Base-by-base conservation (phyloP, 1,139 yeast genomes). In the Saccharomyces hybrid region DNA sequence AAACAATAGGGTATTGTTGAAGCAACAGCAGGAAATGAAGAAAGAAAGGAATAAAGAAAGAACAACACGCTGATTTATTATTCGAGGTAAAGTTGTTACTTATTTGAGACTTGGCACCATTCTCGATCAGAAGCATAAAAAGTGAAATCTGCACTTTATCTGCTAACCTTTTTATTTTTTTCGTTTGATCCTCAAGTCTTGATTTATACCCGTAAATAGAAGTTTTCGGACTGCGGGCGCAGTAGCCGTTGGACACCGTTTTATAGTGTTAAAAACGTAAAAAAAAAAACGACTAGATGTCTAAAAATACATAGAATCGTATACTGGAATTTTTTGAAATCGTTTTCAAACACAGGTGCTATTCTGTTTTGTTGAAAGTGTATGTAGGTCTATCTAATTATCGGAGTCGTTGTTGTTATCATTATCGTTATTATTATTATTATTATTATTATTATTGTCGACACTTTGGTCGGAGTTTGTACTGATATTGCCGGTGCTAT, bases 241-340 rank as follows among this genome's bases (percentile, higher is more conserved):
- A 38, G 44, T 20, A 38, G 44, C 44, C 44, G 5, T 38, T 38
- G 25, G 11, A 13, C 25, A 13, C 23, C 23, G 27, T 14, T 50
- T 46, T 51, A 50, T 32, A 54, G 23, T 51, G 27, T 47, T 25
- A 32, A 50, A 31, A 47, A 52, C n/a, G 31, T 44, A 20, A 48
- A 47, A 20, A 48, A 47, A 20, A 20, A 20, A 3, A 20, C 23
- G 23, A 3, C 23, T 20, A 20, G 23, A 20, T 20, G 23, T 20
- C 23, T 20, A 20, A 20, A 20, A 20, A 20, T 20, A 20, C 23
- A 20, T 20, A 20, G 23, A 3, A 20, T 20, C 23, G 23, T 20
- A 20, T 20, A 20, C 23, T 20, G 23, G 23, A 20, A 20, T 3
- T 20, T 20, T 16, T 20, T 16, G 11, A 20, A 20, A 20, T 20